Evolutionary conservation across 768 basidiomycete species (phyloP).

Genomic region (Royoungia palumana): DNA sequence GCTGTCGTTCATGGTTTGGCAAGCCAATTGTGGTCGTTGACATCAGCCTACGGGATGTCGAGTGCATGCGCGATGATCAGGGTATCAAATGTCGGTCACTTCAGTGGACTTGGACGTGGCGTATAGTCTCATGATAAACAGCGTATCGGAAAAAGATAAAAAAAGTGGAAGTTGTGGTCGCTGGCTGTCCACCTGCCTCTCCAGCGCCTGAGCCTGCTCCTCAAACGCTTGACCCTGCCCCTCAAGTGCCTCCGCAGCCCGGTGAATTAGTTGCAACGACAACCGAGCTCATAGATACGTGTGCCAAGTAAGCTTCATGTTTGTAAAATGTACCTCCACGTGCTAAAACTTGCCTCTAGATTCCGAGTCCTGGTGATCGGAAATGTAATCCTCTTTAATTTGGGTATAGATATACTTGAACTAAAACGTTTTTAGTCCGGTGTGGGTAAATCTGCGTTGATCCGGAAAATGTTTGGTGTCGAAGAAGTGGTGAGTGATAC

Average conservation of each 20-base stretch:
- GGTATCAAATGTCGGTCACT: conserved; percentile 7
- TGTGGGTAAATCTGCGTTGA: conserved; percentile 15
- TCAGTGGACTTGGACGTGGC: background rate
- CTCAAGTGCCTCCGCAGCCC: background rate
- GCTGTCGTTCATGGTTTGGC: background rate
- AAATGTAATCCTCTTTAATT: conserved; percentile 2
- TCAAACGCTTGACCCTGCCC: background rate
- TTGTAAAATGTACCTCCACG: background rate
- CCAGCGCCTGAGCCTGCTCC: background rate
- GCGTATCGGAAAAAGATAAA: conserved; percentile 10
- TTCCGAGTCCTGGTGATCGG: conserved; percentile 18
- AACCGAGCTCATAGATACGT: conserved; percentile 2
- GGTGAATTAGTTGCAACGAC: conserved; percentile 7
- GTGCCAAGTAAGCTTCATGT: conserved; percentile 1
- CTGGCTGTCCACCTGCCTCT: background rate
- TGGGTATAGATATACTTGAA: background rate
- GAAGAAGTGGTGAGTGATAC: conserved; percentile 6
- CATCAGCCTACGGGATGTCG: conserved; percentile 2
- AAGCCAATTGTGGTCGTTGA: background rate
- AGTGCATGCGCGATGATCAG: background rate
- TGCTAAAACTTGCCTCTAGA: background rate
- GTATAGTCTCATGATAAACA: background rate
- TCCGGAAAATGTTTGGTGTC: conserved; percentile 12
- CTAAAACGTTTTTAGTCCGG: conserved; percentile 9
- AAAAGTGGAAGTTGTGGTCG: conserved; percentile 8